Conservation (phyloP, 192 early-diverging fungal genomes). For the Backusella psychrophila region DNA sequence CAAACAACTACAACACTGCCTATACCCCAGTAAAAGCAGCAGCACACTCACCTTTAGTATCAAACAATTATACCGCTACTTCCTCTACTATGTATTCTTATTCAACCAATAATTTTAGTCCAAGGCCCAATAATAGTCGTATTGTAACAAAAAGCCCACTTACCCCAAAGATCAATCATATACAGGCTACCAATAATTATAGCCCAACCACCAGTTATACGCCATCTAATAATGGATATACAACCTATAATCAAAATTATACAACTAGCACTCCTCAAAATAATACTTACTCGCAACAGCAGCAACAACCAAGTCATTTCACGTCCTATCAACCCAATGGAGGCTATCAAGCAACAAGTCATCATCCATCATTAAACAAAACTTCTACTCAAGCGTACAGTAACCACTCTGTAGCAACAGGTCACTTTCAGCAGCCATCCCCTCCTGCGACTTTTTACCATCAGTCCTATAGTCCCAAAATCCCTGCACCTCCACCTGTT, state of each 20-base stretch:
- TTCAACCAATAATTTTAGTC: background rate
- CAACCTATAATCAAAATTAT: background rate
- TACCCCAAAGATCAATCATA: conserved; percentile 12
- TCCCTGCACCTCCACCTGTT: conserved; percentile 16
- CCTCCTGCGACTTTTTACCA: background rate
- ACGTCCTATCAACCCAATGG: background rate
- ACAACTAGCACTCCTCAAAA: background rate
- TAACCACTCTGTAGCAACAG: background rate
- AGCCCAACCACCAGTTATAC: conserved; percentile 24
- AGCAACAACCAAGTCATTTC: background rate
- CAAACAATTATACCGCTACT: background rate
- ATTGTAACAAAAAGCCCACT: background rate
- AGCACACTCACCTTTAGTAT: background rate
- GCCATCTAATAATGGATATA: background rate
- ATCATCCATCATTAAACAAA: conserved; percentile 16
- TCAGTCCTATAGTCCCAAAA: background rate
- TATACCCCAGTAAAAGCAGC: background rate
- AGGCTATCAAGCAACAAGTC: background rate
- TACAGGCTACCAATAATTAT: background rate
- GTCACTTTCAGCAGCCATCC: background rate
- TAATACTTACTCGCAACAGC: background rate
- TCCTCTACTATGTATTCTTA: background rate
- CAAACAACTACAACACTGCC: background rate
- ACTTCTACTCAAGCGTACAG: background rate
- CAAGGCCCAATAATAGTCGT: background rate